These are phyloP conservation scores for Mortierella sp. DNA, from an alignment of 371 early-diverging fungal genomes.

Conservation along the genomic window DNA sequence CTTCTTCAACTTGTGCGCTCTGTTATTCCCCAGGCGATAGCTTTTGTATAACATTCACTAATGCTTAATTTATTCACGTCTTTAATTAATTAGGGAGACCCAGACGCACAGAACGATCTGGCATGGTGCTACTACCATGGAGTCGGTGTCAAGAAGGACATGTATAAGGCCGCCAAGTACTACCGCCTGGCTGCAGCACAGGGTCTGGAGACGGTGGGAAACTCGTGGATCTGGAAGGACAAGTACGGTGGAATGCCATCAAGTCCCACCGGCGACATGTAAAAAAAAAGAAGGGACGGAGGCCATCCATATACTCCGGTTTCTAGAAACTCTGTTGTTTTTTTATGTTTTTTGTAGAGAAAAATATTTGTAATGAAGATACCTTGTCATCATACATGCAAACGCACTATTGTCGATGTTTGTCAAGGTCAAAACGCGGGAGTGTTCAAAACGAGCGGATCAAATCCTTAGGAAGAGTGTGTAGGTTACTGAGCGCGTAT, in stretches of 20 bases:
- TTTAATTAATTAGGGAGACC: constrained; percentile 72
- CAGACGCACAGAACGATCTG: constrained; percentile 90
- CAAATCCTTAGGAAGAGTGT: not conserved
- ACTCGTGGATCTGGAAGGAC: constrained; percentile 95
- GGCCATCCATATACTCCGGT: too few relatives aligned
- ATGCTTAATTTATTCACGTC: not conserved
- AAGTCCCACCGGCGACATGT: constrained; percentile 36
- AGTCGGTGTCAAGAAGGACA: constrained; percentile 88
- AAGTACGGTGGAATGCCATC: constrained; percentile 74
- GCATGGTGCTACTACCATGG: constrained; percentile 86
- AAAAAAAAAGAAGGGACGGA: not conserved
- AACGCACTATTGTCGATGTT: not conserved
- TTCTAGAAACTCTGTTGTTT: not conserved
- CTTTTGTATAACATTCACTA: not conserved
- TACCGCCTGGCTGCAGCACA: constrained; percentile 88
- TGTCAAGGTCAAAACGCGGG: too few relatives aligned
- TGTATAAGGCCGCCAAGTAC: constrained; percentile 87
- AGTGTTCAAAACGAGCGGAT: not conserved
- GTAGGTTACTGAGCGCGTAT: too few relatives aligned
- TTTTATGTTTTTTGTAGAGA: not conserved
- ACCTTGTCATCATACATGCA: not conserved
- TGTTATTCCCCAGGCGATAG: too few relatives aligned
- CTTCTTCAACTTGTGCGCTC: not conserved
- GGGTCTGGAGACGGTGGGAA: constrained; percentile 87
- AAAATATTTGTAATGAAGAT: constrained; percentile 1